Evolutionary conservation across 208 protist species (phyloP).

Genomic region (Acanthamoeba triangularis): DNA sequence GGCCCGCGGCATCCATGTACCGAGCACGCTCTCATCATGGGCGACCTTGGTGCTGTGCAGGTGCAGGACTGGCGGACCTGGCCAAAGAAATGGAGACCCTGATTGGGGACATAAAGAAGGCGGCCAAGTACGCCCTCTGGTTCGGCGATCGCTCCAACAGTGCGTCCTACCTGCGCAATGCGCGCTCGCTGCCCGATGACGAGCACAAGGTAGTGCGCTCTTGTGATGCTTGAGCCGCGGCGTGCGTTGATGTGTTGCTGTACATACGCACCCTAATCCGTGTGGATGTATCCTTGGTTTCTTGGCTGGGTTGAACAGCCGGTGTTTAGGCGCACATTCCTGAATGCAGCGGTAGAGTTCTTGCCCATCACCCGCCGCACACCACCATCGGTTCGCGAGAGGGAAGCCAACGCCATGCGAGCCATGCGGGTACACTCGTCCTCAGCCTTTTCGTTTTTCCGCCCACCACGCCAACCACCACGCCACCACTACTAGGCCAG

Average conservation of each 20-base stretch:
- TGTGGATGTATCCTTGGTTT: too few species aligned
- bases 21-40: neutral
- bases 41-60: neutral
- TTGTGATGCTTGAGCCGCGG: neutral
- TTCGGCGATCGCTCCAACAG: slow-evolving; percentile 35
- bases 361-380: neutral
- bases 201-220: neutral
- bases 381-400: neutral
- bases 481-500: slow-evolving; percentile 32
- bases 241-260: neutral
- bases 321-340: slow-evolving; percentile 26
- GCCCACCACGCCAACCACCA: too few species aligned
- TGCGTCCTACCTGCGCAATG: slow-evolving; percentile 7
- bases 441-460: neutral
- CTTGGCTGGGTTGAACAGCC: neutral
- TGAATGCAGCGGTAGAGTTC: neutral
- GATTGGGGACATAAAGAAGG: neutral
- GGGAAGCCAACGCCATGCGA: neutral
- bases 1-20: neutral
- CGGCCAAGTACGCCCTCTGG: slow-evolving; percentile 5
- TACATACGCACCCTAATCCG: too few species aligned
- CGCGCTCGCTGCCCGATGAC: neutral
- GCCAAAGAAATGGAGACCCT: neutral
- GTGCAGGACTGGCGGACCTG: neutral
- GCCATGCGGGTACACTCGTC: neutral